A percentile compares a stretch with the other conserved stretches of the same genome.
These are phyloP conservation scores for Trichaptum fuscoviolaceum DNA, from an alignment of 768 basidiomycete species.

Conservation along the genomic window DNA sequence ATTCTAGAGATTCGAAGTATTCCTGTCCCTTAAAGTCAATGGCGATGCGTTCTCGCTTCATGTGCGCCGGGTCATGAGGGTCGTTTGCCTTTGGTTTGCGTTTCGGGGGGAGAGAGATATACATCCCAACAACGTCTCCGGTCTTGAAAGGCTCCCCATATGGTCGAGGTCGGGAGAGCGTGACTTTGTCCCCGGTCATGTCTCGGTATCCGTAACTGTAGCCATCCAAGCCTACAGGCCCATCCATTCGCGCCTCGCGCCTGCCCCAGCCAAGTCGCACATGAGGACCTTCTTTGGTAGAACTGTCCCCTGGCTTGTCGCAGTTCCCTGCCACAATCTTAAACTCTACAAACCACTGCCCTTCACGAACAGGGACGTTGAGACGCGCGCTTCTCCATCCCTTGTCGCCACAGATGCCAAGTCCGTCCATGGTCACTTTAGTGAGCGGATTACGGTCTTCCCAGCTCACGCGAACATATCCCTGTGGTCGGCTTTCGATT, in stretches of 20 bases:
- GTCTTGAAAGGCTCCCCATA: slow-evolving; percentile 73
- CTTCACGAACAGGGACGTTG: slow-evolving; percentile 85
- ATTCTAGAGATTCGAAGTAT: slow-evolving; percentile 93
- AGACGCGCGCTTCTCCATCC: slow-evolving; percentile 89
- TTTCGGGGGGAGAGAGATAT: slow-evolving; percentile 78
- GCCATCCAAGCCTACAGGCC: slow-evolving; percentile 87
- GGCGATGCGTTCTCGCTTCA: slow-evolving; percentile 85
- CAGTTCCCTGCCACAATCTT: slow-evolving; percentile 72
- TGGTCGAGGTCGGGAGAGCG: slow-evolving; percentile 70
- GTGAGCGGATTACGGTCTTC: slow-evolving; percentile 85
- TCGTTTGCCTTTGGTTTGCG: slow-evolving; percentile 56
- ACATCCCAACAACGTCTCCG: slow-evolving; percentile 91
- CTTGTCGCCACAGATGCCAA: slow-evolving; percentile 71
- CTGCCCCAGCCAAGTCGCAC: slow-evolving; percentile 90
- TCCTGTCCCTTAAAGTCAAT: slow-evolving; percentile 97
- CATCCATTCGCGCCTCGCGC: slow-evolving; percentile 90
- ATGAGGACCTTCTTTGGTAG: slow-evolving; percentile 64
- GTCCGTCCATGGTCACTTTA: slow-evolving; percentile 72
- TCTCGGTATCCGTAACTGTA: slow-evolving; percentile 92
- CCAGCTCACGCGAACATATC: slow-evolving; percentile 72
- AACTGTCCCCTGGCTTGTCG: slow-evolving; percentile 43
- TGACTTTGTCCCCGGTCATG: slow-evolving; percentile 88
- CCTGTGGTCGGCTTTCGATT: slow-evolving; percentile 71
- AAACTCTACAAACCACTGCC: slow-evolving; percentile 93
- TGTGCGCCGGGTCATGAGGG: slow-evolving; percentile 71